Conservation (phyloP, 2,329 filamentous ascomycete species). For the Didymella sp. region DNA sequence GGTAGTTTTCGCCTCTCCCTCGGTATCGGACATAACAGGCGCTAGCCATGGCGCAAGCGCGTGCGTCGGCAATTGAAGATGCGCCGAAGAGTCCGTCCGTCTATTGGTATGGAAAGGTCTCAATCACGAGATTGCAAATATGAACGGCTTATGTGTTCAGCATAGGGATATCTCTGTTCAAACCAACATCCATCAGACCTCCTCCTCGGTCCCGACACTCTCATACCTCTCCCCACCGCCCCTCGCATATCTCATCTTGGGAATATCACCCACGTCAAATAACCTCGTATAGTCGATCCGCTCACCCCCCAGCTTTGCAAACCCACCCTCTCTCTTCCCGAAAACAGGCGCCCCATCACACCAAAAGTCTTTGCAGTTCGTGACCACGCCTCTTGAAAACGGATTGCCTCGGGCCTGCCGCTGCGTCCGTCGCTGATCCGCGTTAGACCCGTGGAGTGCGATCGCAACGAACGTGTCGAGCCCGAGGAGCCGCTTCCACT, state of each 20-base stretch:
- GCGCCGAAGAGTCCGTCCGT: no score
- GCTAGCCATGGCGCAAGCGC: no score
- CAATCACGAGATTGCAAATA: no score
- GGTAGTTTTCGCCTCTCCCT: constrained; percentile 33
- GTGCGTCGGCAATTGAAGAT: constrained; percentile 11
- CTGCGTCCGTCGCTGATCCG: constrained; percentile 47
- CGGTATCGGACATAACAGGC: constrained; percentile 20
- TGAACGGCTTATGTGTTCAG: no score
- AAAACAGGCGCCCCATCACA: constrained; percentile 86
- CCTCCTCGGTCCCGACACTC: constrained; percentile 56
- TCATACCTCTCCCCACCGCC: constrained; percentile 62
- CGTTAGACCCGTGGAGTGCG: constrained; percentile 73
- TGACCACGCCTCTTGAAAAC: constrained; percentile 81
- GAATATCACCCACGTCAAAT: constrained; percentile 92
- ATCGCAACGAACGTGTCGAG: constrained; percentile 95
- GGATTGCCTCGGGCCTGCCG: constrained; percentile 70
- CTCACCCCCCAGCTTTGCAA: constrained; percentile 77
- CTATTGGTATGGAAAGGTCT: no score
- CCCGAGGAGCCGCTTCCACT: constrained; percentile 85
- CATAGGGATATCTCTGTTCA: background rate
- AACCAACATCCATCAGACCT: constrained; percentile 18
- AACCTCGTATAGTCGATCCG: constrained; percentile 85
- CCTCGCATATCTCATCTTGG: constrained; percentile 68
- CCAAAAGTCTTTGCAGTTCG: constrained; percentile 97
- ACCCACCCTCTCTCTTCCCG: constrained; percentile 74